Evolutionary conservation across 1,139 yeast genomes (phyloP).

Genomic region (Suhomyces panamericanus): DNA sequence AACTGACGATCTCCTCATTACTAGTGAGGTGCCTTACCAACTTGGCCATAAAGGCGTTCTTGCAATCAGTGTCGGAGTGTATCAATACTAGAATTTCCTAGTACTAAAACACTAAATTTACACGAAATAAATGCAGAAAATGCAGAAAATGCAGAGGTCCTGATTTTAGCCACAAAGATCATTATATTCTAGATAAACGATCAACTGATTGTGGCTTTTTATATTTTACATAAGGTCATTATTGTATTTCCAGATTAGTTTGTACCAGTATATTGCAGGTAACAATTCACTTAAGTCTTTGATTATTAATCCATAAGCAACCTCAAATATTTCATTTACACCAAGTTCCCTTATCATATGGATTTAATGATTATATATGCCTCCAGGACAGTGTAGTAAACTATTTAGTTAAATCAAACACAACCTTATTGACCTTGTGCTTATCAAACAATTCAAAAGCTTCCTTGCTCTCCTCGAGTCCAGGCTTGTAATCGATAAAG

Average conservation of each 20-base stretch:
- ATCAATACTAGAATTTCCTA: no score
- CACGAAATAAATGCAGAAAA: no score
- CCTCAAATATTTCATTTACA: no score
- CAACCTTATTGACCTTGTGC: conserved; percentile 57
- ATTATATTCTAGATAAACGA: no score
- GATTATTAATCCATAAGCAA: no score
- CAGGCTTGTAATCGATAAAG: conserved; percentile 49
- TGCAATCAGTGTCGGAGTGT: not conserved
- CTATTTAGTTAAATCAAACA: conserved; percentile 32
- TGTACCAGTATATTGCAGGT: no score
- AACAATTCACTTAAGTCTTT: not conserved
- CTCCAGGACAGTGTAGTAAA: conserved; percentile 1
- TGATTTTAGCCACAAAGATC: no score
- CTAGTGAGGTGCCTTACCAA: conserved; percentile 92
- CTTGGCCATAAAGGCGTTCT: conserved; percentile 51
- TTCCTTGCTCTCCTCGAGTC: conserved; percentile 44
- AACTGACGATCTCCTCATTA: conserved; percentile 88
- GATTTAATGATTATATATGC: not conserved
- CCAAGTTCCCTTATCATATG: not conserved
- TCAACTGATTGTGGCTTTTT: no score
- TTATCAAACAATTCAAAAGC: conserved; percentile 55
- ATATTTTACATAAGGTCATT: no score
- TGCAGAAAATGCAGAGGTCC: no score
- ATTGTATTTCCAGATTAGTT: no score
- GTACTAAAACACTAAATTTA: no score